phyloP scores from a whole-genome alignment of 2,329 filamentous ascomycete genomes.

The Cadophora luteo-olivacea region DNA sequence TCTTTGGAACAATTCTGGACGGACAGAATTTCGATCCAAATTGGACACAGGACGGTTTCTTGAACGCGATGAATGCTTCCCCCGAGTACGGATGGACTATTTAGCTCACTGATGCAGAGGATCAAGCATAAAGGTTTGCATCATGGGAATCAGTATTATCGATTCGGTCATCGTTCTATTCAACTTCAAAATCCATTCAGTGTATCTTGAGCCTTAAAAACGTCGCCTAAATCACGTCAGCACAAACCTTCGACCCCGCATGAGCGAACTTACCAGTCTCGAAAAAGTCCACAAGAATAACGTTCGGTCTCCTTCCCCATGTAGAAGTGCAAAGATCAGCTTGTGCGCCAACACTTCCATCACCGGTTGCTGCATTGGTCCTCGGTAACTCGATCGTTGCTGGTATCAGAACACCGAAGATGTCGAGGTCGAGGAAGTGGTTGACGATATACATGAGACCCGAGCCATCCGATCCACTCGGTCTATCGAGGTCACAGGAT shows the following conservation, averaged over 20 bases:
- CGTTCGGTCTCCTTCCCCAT: conserved; percentile 57
- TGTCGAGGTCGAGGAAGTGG: conserved; percentile 64
- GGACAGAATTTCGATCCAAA: too few relatives aligned
- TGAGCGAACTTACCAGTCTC: conserved; percentile 47
- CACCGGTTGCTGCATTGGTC: conserved; percentile 56
- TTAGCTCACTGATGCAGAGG: too few relatives aligned
- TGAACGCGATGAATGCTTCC: too few relatives aligned
- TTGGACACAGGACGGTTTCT: too few relatives aligned
- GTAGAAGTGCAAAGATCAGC: conserved; percentile 51
- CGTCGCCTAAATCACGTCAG: conserved; percentile 35
- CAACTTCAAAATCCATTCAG: conserved; percentile 32
- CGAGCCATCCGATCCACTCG: conserved; percentile 51
- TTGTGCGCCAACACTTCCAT: conserved; percentile 59
- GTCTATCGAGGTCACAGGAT: conserved; percentile 70
- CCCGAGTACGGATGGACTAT: too few relatives aligned
- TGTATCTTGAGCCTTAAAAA: conserved; percentile 41
- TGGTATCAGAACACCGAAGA: conserved; percentile 57
- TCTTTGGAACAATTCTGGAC: too few relatives aligned
- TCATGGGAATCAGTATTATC: not conserved
- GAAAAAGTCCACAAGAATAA: conserved; percentile 66
- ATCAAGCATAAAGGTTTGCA: too few relatives aligned
- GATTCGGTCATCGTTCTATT: not conserved
- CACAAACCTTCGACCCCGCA: not conserved
- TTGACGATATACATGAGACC: conserved; percentile 65
- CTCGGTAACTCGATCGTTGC: conserved; percentile 52